Base-by-base conservation (phyloP, 2,329 filamentous ascomycete species). In the Xylariaceae sp. region DNA sequence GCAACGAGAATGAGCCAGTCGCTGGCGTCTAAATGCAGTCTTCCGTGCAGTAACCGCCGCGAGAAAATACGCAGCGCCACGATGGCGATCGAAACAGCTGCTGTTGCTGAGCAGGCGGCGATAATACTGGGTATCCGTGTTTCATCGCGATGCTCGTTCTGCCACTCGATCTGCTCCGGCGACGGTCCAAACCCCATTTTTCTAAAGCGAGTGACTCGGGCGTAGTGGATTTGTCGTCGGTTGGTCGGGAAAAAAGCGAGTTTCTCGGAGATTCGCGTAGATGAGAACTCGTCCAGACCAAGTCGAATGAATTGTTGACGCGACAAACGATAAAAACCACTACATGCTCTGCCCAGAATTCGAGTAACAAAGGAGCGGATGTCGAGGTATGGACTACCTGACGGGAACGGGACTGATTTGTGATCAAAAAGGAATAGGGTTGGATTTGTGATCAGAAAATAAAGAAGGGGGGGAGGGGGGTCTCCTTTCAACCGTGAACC, bases 1-100 rank as follows among this genome's bases (percentile, higher is more conserved):
- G 61, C 59, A 13, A 55, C 44, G 6, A 61, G 17, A 1, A 55
- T 2, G 30, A 63, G 35, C 61, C 61, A 63, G 41, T 63, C 61
- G 11, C 55, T 56, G 37, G 54, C 37, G 11, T 61, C 61, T 4
- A 63, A 44, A 15, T 4, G 30, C 9, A 63, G 34, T n/a, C 51
- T 52, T 4, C 50, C 41, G 15, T 60, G 39, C 2, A 47, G 41
- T 15, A 63, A 15, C n/a, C 54, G 41, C 11, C 51, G 59, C 30
- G 61, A 63, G 9, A 55, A n/a, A 6, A 63, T 45, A 23, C 61
- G 61, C 1, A 63, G 18, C 3, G 35, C 53, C 23, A 61, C 23
- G n/a, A 63, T 51, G 11, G 61, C 15, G n/a, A 50, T 4, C 15
- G 61, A 63, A 51, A 23, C 30, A 4, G 54, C 11, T 13, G 30